Evolutionary conservation across 768 basidiomycete species (phyloP), one percentile per base, ranked within the genome.

Genomic region (Pleurotus salmoneostramineus): DNA sequence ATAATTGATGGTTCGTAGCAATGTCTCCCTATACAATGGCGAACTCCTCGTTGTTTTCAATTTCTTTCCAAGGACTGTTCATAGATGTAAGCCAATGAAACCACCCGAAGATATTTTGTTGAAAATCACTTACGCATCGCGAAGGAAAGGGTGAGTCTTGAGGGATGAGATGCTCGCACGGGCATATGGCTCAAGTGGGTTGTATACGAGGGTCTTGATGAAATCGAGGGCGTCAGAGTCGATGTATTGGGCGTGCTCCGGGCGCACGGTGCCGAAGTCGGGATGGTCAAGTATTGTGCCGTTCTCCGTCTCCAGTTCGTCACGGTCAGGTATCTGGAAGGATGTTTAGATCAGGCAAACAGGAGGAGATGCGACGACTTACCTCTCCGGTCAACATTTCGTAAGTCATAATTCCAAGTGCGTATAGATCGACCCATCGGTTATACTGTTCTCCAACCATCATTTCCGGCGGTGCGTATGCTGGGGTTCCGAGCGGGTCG

Each of bases 101-200:
- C 14, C 21, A 17, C 7, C 36, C 11, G 21, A 1, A 17, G 7
- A 3, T 11, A 55, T 15, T 12, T 4, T 7, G 34, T 36, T 6
- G 50, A 33, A 7, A 27, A 40, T 51, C 0, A 55, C 52, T 55
- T 31, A 55, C 52, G 52, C 52, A 33, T 42, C 27, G 14, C 52
- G 52, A 8, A 55, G 40, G 37, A 55, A 55, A 12, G 52, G 36
- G 8, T 55, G 52, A 12, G 52, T 27, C 31, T 55, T 55, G 37
- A 55, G 21, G 3, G 12, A 21, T 12, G 11, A 6, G 40, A 55
- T 55, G 11, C 27, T 42, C 12, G 15, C 21, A 14, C 17, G 35
- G 3, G 37, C 6, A 27, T 42, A 43, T 11, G 52, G 52, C 12
- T 40, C 27, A 27, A 10, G 10, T 14, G 36, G 36, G 52, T 55